Conservation (phyloP, 495 filamentous ascomycete genomes). For the Hypoxylon fragiforme region DNA sequence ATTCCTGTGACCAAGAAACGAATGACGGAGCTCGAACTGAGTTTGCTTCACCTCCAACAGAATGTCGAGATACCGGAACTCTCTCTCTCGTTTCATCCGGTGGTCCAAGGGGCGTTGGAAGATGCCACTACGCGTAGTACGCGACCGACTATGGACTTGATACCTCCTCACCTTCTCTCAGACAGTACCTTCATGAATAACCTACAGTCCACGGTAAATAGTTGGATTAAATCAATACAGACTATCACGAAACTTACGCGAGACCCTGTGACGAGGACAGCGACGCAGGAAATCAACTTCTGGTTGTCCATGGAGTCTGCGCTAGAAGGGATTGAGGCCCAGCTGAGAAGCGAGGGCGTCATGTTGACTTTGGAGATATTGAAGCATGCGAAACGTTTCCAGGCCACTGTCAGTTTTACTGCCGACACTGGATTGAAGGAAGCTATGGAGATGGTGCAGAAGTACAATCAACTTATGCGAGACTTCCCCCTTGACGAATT, state of each 20-base stretch:
- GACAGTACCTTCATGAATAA: constrained; percentile 93
- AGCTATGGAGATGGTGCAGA: constrained; percentile 91
- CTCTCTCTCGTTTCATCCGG: constrained; percentile 78
- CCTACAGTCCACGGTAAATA: constrained; percentile 88
- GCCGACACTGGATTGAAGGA: constrained; percentile 95
- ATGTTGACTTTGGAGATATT: constrained; percentile 90
- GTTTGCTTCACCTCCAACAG: constrained; percentile 86
- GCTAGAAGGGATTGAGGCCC: constrained; percentile 84
- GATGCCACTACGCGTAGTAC: constrained; percentile 65
- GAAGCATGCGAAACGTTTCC: constrained; percentile 92
- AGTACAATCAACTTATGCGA: constrained; percentile 97
- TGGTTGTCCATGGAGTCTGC: constrained; percentile 95
- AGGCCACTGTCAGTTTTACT: constrained; percentile 92
- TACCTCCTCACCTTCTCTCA: constrained; percentile 69
- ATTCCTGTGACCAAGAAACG: constrained; percentile 97
- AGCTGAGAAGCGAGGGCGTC: constrained; percentile 86
- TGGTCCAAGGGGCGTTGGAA: constrained; percentile 81
- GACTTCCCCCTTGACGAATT: constrained; percentile 97
- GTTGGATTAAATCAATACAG: constrained; percentile 98
- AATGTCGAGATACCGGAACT: constrained; percentile 97
- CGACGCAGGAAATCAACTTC: constrained; percentile 96
- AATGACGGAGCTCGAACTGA: constrained; percentile 88
- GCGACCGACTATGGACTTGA: constrained; percentile 73
- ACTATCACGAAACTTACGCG: constrained; percentile 93
- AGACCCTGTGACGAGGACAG: constrained; percentile 84